Conservation (phyloP, 345 rosid species). For the Cardamine chenopodiifolia region DNA sequence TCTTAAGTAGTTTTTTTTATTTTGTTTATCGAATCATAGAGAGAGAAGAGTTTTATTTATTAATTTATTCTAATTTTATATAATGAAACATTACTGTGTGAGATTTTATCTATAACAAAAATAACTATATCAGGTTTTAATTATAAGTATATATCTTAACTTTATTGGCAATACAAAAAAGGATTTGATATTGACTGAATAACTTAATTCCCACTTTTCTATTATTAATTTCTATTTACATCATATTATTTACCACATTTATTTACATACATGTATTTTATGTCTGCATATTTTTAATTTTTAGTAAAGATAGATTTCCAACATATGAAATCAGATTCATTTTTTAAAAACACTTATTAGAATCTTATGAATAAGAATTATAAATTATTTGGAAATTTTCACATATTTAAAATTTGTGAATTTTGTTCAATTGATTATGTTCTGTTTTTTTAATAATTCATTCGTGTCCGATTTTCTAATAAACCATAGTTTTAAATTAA, state of each 20-base stretch:
- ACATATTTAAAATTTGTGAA: too few relatives aligned
- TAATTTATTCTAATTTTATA: background rate
- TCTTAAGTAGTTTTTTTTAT: too few relatives aligned
- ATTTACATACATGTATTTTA: background rate
- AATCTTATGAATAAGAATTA: background rate
- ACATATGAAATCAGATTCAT: background rate
- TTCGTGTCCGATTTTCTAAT: background rate
- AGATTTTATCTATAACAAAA: too few relatives aligned
- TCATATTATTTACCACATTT: background rate
- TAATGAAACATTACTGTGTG: background rate
- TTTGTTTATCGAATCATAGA: too few relatives aligned
- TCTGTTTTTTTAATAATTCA: background rate
- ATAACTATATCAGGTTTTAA: background rate
- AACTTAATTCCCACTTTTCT: background rate
- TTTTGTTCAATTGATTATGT: too few relatives aligned
- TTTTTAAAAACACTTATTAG: background rate
- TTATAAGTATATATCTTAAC: background rate
- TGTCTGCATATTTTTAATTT: background rate
- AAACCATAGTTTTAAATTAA: background rate
- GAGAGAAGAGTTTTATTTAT: background rate
- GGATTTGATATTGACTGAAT: background rate
- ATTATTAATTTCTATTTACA: background rate
- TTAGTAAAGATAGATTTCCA: background rate
- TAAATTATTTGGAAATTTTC: too few relatives aligned
- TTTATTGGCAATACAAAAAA: constrained; percentile 6